Conservation (phyloP, 2,329 filamentous ascomycete genomes). For the Nothophaeocryptopus gaeumannii region DNA sequence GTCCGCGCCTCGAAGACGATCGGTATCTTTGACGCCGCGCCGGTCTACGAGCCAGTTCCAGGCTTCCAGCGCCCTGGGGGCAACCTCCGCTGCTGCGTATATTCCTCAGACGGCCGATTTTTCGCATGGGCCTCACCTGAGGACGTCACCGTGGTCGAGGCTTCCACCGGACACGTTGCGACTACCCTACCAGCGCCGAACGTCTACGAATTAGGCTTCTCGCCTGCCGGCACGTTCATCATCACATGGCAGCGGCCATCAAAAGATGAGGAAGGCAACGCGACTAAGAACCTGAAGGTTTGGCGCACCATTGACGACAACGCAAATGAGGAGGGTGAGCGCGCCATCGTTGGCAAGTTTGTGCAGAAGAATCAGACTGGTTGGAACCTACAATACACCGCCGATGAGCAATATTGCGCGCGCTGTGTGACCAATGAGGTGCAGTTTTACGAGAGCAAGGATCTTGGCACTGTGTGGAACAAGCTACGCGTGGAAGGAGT, state of each 20-base stretch:
- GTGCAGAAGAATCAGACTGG: constrained; percentile 94
- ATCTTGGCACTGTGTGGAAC: constrained; percentile 87
- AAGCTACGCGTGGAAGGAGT: constrained; percentile 92
- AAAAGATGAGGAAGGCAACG: constrained; percentile 91
- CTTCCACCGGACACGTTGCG: constrained; percentile 70
- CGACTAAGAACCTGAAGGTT: constrained; percentile 93
- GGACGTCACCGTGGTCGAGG: constrained; percentile 79
- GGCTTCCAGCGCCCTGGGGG: constrained; percentile 84
- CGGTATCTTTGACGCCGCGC: constrained; percentile 86
- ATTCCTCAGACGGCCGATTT: constrained; percentile 93
- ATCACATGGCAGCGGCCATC: constrained; percentile 94
- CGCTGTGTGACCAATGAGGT: constrained; percentile 95
- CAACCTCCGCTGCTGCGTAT: constrained; percentile 89
- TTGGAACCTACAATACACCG: constrained; percentile 96
- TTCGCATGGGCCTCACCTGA: constrained; percentile 92
- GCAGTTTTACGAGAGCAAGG: constrained; percentile 88
- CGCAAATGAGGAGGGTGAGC: constrained; percentile 61
- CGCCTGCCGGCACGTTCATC: constrained; percentile 83
- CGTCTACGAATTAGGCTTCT: constrained; percentile 93
- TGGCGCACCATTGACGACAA: constrained; percentile 78
- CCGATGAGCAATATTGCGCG: constrained; percentile 89
- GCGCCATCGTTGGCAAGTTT: constrained; percentile 74
- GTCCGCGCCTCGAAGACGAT: constrained; percentile 95
- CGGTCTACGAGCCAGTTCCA: constrained; percentile 78
- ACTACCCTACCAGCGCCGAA: constrained; percentile 74